phyloP scores from a whole-genome alignment of 108 stramenopile genomes.

The Nannochloropsis salina region DNA sequence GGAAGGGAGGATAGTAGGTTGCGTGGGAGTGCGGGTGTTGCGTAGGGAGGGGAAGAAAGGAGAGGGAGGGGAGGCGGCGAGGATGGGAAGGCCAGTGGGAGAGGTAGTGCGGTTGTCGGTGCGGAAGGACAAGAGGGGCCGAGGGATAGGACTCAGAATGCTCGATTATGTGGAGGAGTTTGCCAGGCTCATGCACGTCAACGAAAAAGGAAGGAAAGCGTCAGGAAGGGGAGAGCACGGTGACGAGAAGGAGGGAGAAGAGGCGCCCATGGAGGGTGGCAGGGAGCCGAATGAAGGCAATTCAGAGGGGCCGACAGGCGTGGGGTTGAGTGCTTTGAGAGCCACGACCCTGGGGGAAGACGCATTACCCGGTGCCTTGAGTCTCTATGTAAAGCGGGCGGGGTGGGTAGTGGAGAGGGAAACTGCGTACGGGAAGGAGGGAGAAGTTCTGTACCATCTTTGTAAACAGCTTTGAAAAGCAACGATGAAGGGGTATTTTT shows the following conservation, averaged over 20 bases:
- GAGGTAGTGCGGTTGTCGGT: background rate
- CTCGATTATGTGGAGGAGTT: background rate
- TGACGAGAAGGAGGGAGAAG: background rate
- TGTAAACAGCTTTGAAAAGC: background rate
- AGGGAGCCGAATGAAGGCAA: background rate
- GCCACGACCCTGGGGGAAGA: background rate
- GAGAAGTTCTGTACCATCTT: constrained; percentile 3
- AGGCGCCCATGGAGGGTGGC: background rate
- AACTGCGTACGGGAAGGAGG: background rate
- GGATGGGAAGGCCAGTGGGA: background rate
- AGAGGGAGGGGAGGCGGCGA: background rate
- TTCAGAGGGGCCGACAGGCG: background rate
- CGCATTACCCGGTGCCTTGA: background rate
- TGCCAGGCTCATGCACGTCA: background rate
- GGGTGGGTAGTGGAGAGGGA: background rate
- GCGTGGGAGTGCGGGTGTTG: background rate
- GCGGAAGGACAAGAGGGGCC: background rate
- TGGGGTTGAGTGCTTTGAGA: background rate
- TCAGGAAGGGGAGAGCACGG: background rate
- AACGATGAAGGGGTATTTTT: too few relatives aligned
- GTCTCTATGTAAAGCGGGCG: background rate
- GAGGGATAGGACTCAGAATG: background rate
- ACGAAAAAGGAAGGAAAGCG: constrained; percentile 8
- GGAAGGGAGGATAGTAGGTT: background rate
- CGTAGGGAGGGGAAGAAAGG: too few relatives aligned